A percentile compares a stretch with the other conserved stretches of the same genome.
These are phyloP conservation scores for Emmonsiellopsis sp. DNA, from an alignment of 2,329 filamentous ascomycete genomes.

Conservation along the genomic window DNA sequence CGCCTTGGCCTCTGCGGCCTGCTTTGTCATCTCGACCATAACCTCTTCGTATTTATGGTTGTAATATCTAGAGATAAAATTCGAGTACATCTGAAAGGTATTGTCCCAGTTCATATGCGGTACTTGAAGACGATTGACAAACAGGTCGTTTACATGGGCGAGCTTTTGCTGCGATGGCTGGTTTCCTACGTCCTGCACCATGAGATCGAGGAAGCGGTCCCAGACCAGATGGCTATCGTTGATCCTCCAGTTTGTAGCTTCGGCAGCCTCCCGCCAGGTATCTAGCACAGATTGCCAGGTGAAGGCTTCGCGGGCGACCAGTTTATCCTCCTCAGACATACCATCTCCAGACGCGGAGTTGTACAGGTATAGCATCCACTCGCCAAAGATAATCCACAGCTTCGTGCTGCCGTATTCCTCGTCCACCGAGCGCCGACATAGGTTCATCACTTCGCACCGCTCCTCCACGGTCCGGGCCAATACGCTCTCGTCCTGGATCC, in stretches of 20 bases:
- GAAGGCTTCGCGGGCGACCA: constrained; percentile 51
- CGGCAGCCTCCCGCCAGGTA: constrained; percentile 46
- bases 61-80: constrained; percentile 48
- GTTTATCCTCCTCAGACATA: constrained; percentile 48
- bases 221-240: constrained; percentile 53
- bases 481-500: constrained; percentile 53
- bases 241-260: constrained; percentile 50
- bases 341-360: constrained; percentile 34
- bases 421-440: constrained; percentile 49
- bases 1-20: constrained; percentile 44
- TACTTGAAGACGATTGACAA: constrained; percentile 44
- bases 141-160: constrained; percentile 40
- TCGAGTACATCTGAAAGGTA: constrained; percentile 51
- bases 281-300: constrained; percentile 46
- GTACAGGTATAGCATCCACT: constrained; percentile 50
- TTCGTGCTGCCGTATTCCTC: constrained; percentile 54
- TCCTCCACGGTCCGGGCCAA: constrained; percentile 48
- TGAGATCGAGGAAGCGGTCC: constrained; percentile 50
- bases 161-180: constrained; percentile 40
- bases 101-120: constrained; percentile 52
- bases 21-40: constrained; percentile 46
- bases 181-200: constrained; percentile 43
- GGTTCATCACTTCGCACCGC: constrained; percentile 48
- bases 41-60: constrained; percentile 46
- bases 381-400: constrained; percentile 53